A percentile compares a stretch with the other conserved stretches of the same genome.
phyloP scores from a whole-genome alignment of 1,284 basidiomycete species.

The Ganoderma leucocontextum region DNA sequence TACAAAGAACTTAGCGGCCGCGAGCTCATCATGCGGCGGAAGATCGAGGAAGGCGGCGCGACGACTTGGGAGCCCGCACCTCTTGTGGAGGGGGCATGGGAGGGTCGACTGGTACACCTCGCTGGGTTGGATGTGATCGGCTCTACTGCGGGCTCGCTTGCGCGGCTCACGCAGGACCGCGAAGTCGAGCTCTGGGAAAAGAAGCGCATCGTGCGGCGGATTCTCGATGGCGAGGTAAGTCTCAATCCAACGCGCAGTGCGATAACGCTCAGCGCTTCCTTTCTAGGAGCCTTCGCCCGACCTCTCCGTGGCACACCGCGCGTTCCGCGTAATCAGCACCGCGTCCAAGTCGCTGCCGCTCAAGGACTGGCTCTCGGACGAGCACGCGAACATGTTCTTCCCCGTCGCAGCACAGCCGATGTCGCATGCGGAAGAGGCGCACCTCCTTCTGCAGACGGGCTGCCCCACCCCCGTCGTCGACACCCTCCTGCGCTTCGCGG shows the following conservation, averaged over 20 bases:
- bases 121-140: slow-evolving; percentile 69
- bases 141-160: slow-evolving; percentile 66
- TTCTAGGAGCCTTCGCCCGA: slow-evolving; percentile 48
- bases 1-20: slow-evolving; percentile 75
- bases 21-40: slow-evolving; percentile 67
- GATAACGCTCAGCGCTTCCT: slow-evolving; percentile 11
- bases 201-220: slow-evolving; percentile 61
- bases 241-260: background rate
- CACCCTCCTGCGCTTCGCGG: slow-evolving; percentile 52
- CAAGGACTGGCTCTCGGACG: slow-evolving; percentile 70
- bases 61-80: slow-evolving; percentile 71
- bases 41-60: slow-evolving; percentile 54
- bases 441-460: slow-evolving; percentile 37
- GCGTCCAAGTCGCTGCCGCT: slow-evolving; percentile 67
- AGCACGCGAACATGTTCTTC: slow-evolving; percentile 77
- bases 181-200: slow-evolving; percentile 71
- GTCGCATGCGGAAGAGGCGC: slow-evolving; percentile 53
- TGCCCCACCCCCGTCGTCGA: slow-evolving; percentile 32
- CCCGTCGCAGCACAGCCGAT: slow-evolving; percentile 66
- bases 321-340: slow-evolving; percentile 68
- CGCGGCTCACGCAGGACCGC: slow-evolving; percentile 64
- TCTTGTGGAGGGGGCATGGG: slow-evolving; percentile 64
- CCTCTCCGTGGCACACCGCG: slow-evolving; percentile 59
- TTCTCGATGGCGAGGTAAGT: slow-evolving; percentile 54
- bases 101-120: slow-evolving; percentile 65